A percentile compares a stretch with the other conserved stretches of the same genome.
phyloP scores from a whole-genome alignment of 768 basidiomycete genomes.

The Favolaschia claudopus region DNA sequence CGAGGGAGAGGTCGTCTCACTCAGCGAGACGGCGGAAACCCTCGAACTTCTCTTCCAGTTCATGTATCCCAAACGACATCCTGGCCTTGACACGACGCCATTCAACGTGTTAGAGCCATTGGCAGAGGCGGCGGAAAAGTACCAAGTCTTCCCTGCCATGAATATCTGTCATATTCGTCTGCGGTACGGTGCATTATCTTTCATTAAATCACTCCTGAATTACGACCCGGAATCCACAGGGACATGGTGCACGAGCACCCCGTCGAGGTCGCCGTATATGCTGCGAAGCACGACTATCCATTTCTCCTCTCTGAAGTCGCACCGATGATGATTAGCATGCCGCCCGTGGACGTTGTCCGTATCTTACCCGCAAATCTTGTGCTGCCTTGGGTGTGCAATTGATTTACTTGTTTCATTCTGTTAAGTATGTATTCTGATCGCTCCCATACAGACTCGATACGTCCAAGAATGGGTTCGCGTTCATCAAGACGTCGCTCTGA shows the following conservation, averaged over 20 bases:
- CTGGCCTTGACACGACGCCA: slow-evolving; percentile 12
- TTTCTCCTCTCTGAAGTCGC: slow-evolving; percentile 10
- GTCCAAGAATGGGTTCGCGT: slow-evolving; percentile 2
- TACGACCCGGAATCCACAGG: too few species aligned
- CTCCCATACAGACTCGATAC: background rate
- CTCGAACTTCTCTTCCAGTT: slow-evolving; percentile 26
- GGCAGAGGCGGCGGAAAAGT: slow-evolving; percentile 29
- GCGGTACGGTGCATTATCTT: background rate
- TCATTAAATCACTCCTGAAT: background rate
- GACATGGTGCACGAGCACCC: slow-evolving; percentile 13
- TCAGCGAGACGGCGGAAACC: background rate
- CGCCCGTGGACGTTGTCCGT: background rate
- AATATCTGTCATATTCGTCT: slow-evolving; percentile 14
- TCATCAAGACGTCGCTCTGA: background rate
- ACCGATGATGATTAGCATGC: slow-evolving; percentile 12
- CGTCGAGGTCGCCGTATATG: background rate
- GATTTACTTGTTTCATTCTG: background rate
- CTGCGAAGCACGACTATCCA: slow-evolving; percentile 14
- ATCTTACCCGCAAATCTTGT: background rate
- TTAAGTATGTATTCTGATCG: background rate
- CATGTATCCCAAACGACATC: slow-evolving; percentile 28
- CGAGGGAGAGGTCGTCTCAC: background rate
- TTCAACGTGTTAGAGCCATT: slow-evolving; percentile 17
- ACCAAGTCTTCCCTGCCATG: slow-evolving; percentile 25
- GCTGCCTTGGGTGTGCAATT: slow-evolving; percentile 4